Evolutionary conservation across 2,329 filamentous ascomycete genomes (phyloP), one percentile per base, ranked within the genome.

Genomic region (Hypomyces rosellus): DNA sequence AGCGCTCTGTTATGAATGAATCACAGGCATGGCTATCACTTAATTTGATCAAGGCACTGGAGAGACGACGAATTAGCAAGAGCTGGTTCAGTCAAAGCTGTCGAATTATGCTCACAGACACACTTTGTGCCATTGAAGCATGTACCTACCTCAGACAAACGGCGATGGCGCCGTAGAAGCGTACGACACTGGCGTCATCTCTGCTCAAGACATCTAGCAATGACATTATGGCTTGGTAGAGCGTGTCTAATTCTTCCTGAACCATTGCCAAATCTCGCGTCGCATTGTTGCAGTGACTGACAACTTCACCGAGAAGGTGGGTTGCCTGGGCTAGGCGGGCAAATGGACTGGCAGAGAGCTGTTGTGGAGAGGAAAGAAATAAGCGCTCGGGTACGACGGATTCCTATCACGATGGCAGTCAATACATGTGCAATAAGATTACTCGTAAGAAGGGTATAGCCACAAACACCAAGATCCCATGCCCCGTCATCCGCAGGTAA

Each of bases 301-400:
- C 49, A 1, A 67, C 64, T 14, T 61, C 60, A 1, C 65, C 64
- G 3, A 66, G 58, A 2, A 65, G 53, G 25, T 68, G 65, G 2
- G 61, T 54, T 8, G 64, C 60, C 45, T 68, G 65, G 39, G 65
- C 66, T 7, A 61, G 51, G 8, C 60, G 56, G 11, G 64, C 65
- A 52, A 65, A 68, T 1, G 59, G 60, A 40, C 61, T 64, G 4
- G 60, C 54, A 5, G 61, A 61, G 7, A 66, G 53, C 11, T 56
- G 54, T 2, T 60, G 63, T 25, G 55, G 34, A n/a, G 51, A 54
- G 1, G 51, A 55, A 16, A 55, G 38, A 13, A 55, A 44, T 9
- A 55, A 40, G 5, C 51, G 45, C 11, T 55, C 54, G n/a, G 54
- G 51, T 13, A 42, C 41, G 33, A 51, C 42, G 12, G 40, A 41